Base-by-base conservation (phyloP, 73 alveolate genomes). In the Paramecium sonneborni region DNA sequence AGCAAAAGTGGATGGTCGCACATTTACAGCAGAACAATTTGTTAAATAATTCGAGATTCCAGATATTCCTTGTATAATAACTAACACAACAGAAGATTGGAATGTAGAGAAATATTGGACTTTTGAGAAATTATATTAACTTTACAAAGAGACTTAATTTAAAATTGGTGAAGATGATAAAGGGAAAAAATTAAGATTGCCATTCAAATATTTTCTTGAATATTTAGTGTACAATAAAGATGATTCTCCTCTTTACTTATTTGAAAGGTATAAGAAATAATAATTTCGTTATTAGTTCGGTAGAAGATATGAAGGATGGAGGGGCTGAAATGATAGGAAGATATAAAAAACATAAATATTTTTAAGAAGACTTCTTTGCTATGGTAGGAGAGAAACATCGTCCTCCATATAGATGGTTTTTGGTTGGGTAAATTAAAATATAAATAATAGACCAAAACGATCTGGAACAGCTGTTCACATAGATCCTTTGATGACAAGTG, bases 361-460 rank as follows among this genome's bases (percentile, higher is more conserved):
- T 96, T 92, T 56, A 90, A 79, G 93, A 93, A 41, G 97, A 96
- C 35, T 74, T 85, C 55, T 93, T 95, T 69, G n/a, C 92, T 8
- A 21, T 43, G 21, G 87, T 88, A 6, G 95, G 94, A 3, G 96
- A 93, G 34, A 93, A 92, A 68, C 90, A 92, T 23, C 92, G 97
- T 79, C 98, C 98, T 85, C 98, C 98, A 18, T 96, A 90, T 69
- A 85, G 98, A 85, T 96, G 98, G 98, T 93, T 96, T 87, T 91
- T 96, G n/a, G 95, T 96, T 5, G 98, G 98, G 90, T 79, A 79
- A 38, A 18, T 18, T 18, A 21, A 4, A 2, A 79, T 35, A 15
- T 37, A 28, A 79, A 41, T 0, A 79, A 23, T 43, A 79, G 90
- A 23, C 98, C 98, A 20, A 92, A 95, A 74, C 90, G 98, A 38